Evolutionary conservation across 2,329 filamentous ascomycete species (phyloP).

Genomic region (Calonectria naviculata): DNA sequence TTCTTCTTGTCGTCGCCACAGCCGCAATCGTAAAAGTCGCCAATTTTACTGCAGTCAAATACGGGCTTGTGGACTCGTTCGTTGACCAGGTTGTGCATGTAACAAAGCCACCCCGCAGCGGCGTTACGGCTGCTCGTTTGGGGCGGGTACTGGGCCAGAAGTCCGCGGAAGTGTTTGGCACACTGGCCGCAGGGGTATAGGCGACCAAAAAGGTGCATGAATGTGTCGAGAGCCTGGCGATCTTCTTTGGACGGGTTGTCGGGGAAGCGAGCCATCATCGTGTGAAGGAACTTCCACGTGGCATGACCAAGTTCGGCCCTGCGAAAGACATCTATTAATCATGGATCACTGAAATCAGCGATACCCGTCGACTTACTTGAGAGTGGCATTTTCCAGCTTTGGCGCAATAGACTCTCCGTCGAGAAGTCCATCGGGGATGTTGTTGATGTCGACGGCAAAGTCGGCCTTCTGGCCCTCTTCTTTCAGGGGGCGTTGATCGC

Average conservation of each 20-base stretch:
- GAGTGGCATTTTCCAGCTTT: slow-evolving; percentile 84
- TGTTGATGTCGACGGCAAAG: slow-evolving; percentile 53
- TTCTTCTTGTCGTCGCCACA: slow-evolving; percentile 70
- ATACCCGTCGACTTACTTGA: slow-evolving; percentile 67
- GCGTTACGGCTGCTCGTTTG: slow-evolving; percentile 72
- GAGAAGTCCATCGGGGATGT: slow-evolving; percentile 62
- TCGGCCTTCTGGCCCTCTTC: slow-evolving; percentile 37
- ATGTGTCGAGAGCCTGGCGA: slow-evolving; percentile 70
- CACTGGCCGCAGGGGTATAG: slow-evolving; percentile 79
- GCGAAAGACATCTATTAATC: slow-evolving; percentile 24
- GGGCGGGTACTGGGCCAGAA: slow-evolving; percentile 72
- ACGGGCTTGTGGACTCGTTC: slow-evolving; percentile 68
- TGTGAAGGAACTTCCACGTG: slow-evolving; percentile 77
- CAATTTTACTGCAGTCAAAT: slow-evolving; percentile 76
- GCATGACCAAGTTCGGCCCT: slow-evolving; percentile 75
- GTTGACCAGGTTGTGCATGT: slow-evolving; percentile 76
- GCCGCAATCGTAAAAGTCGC: slow-evolving; percentile 78
- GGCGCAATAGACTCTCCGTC: slow-evolving; percentile 80
- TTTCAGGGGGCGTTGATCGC: slow-evolving; percentile 34
- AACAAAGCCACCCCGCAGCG: slow-evolving; percentile 75
- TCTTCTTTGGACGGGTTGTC: slow-evolving; percentile 73
- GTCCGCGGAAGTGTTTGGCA: slow-evolving; percentile 72
- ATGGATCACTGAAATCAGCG: not conserved
- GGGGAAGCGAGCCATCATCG: slow-evolving; percentile 77
- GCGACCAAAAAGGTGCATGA: slow-evolving; percentile 74